A percentile compares a stretch with the other conserved stretches of the same genome.
phyloP scores from a whole-genome alignment of 1,139 yeast genomes.

The Scheffersomyces lignicola region DNA sequence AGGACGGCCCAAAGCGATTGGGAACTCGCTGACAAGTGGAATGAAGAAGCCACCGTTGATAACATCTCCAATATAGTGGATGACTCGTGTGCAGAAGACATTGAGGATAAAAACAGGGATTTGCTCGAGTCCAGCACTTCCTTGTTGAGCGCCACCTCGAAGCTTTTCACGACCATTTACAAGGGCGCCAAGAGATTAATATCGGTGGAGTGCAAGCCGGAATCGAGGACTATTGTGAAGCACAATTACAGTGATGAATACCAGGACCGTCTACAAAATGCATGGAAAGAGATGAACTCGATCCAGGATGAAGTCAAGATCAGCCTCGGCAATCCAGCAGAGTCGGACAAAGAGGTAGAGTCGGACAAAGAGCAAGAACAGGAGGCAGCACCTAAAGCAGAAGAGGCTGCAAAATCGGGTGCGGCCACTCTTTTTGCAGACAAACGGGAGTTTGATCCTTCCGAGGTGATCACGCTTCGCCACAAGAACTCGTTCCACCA shows the following conservation, averaged over 20 bases:
- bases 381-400: slow-evolving; percentile 5
- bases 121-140: not conserved
- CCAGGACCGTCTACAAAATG: slow-evolving; percentile 16
- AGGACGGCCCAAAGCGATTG: slow-evolving; percentile 30
- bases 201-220: slow-evolving; percentile 4
- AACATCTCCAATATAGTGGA: not conserved
- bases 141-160: not conserved
- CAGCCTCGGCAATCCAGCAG: slow-evolving; percentile 8
- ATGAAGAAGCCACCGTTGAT: slow-evolving; percentile 9
- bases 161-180: not conserved
- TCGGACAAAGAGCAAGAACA: slow-evolving; percentile 11
- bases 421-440: slow-evolving; percentile 9
- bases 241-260: slow-evolving; percentile 19
- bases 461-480: slow-evolving; percentile 59
- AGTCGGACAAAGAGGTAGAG: slow-evolving; percentile 16
- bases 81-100: not conserved
- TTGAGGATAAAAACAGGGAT: not conserved
- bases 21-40: slow-evolving; percentile 31
- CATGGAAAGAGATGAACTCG: slow-evolving; percentile 18
- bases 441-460: slow-evolving; percentile 27
- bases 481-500: slow-evolving; percentile 17
- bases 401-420: slow-evolving; percentile 3
- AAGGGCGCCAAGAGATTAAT: slow-evolving; percentile 1
- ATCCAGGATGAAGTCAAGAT: slow-evolving; percentile 12
- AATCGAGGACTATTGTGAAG: slow-evolving; percentile 14